phyloP scores from a whole-genome alignment of 2,329 filamentous ascomycete genomes.

The Fusarium burgessii region DNA sequence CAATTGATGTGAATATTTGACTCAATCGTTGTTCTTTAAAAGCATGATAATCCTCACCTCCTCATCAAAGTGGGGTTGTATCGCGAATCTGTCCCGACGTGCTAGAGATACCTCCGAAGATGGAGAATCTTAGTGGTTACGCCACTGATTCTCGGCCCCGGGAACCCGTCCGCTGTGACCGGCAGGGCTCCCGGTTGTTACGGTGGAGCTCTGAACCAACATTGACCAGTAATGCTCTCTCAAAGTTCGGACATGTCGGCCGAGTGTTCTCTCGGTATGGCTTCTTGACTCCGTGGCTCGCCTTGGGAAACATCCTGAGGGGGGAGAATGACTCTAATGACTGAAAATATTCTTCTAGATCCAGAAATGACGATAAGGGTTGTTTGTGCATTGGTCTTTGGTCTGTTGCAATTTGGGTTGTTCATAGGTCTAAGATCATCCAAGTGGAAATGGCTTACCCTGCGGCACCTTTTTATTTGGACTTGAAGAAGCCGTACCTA shows the following conservation, averaged over 20 bases:
- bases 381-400: too few species aligned
- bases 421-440: too few species aligned
- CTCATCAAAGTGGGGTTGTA: constrained; percentile 35
- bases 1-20: constrained; percentile 4
- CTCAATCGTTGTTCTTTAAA: constrained; percentile 21
- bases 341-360: background rate
- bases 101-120: constrained; percentile 6
- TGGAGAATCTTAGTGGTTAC: background rate
- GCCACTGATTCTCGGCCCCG: background rate
- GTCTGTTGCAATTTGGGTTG: too few species aligned
- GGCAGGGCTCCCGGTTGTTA: background rate
- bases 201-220: accelerated
- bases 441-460: too few species aligned
- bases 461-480: too few species aligned
- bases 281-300: background rate
- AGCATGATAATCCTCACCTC: constrained; percentile 15
- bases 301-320: background rate
- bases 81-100: constrained; percentile 28
- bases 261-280: background rate
- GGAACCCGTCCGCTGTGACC: constrained; percentile 12
- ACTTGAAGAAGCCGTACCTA: too few species aligned
- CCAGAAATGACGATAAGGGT: too few species aligned
- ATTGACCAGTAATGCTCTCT: background rate
- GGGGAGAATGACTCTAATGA: background rate
- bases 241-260: background rate